A percentile compares a stretch with the other conserved stretches of the same genome.
phyloP scores from a whole-genome alignment of 345 rosid genomes.

The Linum lewisii region DNA sequence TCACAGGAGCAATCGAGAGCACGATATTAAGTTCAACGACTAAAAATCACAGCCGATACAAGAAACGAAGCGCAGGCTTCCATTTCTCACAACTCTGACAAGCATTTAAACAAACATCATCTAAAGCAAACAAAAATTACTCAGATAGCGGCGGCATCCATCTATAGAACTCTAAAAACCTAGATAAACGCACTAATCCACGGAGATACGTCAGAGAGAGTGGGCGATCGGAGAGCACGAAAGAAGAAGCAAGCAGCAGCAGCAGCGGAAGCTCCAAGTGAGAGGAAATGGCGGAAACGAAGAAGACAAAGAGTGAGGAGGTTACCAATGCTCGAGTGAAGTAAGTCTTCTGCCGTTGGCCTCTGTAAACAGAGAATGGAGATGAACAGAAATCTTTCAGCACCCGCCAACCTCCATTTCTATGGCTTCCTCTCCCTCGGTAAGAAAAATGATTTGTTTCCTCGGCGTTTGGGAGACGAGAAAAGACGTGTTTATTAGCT shows the following conservation, averaged over 20 bases:
- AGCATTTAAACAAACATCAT: no score
- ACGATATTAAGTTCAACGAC: no score
- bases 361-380: not conserved
- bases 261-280: not conserved
- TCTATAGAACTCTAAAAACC: no score
- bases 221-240: not conserved
- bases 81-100: no score
- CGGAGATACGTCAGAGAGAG: not conserved
- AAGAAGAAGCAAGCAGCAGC: not conserved
- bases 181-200: no score
- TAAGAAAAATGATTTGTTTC: not conserved
- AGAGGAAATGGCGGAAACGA: not conserved
- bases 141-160: no score
- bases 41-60: no score
- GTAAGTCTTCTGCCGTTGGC: no score
- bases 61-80: no score
- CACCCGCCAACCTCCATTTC: not conserved
- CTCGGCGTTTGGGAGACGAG: not conserved
- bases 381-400: not conserved
- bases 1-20: no score
- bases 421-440: not conserved
- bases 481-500: not conserved
- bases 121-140: no score
- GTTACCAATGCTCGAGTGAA: no score
- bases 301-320: not conserved